These are phyloP conservation scores for Umbelopsis isabellina DNA, from an alignment of 192 early-diverging fungal genomes.

Conservation along the genomic window DNA sequence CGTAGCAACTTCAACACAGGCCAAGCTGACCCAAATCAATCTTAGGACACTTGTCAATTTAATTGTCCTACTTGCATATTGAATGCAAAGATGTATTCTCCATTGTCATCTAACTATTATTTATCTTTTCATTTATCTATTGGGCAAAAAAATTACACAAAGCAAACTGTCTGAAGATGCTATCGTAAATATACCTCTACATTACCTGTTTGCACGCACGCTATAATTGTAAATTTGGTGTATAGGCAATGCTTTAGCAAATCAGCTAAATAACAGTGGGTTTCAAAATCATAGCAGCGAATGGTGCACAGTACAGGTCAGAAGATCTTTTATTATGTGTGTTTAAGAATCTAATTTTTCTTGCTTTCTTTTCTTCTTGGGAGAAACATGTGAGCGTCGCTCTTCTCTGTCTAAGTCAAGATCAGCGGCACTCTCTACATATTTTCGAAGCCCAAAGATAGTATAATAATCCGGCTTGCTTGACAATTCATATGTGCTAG, in stretches of 20 bases:
- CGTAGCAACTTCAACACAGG: background rate
- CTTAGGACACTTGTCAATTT: background rate
- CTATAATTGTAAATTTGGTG: too few relatives aligned
- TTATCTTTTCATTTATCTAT: background rate
- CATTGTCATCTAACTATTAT: background rate
- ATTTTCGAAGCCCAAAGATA: conserved; percentile 24
- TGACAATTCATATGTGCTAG: background rate
- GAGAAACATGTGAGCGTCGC: background rate
- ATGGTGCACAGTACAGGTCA: too few relatives aligned
- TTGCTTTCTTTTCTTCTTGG: conserved; percentile 16
- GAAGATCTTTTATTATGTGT: background rate
- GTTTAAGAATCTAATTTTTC: background rate
- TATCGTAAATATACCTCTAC: too few relatives aligned
- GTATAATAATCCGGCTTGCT: conserved; percentile 25
- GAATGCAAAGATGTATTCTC: background rate
- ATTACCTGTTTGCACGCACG: too few relatives aligned
- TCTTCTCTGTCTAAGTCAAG: background rate
- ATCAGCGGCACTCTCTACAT: conserved; percentile 14
- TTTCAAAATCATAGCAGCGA: too few relatives aligned
- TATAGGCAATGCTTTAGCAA: too few relatives aligned
- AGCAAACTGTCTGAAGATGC: too few relatives aligned
- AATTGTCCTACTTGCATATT: background rate
- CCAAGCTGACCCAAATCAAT: background rate
- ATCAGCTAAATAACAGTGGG: too few relatives aligned
- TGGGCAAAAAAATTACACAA: background rate